Base-by-base conservation (phyloP, 192 early-diverging fungal genomes). In the Dispira parvispora region DNA sequence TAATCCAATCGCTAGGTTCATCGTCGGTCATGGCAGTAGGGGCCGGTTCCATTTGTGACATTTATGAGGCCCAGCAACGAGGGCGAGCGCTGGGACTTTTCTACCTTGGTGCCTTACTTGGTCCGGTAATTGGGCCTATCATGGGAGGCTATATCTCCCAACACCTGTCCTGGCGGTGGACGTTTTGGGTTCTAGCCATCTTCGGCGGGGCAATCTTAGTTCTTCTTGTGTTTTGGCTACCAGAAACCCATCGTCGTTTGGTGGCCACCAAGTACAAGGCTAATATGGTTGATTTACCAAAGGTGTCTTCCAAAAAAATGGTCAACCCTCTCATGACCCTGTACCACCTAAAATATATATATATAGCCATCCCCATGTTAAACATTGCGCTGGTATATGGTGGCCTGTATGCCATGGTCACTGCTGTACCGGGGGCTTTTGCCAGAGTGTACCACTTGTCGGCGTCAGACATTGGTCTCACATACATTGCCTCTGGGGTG, bases 1-100 rank as follows among this genome's bases (percentile, higher is more conserved):
- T 74, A 63, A 26, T 77, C 42, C 75, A 77, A 49, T 67, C 72
- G 0, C 69, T 65, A 61, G 72, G 75, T 8, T 62, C 65, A n/a
- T 74, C 72, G 45, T 70, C 75, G 18, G 67, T 77, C 0, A 64
- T 73, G 38, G 72, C 72, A n/a, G 65, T 73, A 27, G 74, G 74
- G 8, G 68, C 69, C 21, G 74, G 74, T 3, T 61, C 68, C 1
- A 53, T 76, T 43, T 62, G 68, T 28, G 71, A 76, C 56, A 67
- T 76, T 16, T 58, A 62, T 66, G 26, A 62, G 56, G 10, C 65
- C 62, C 38, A 67, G 27, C 62, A 69, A 11, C 71, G 75, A 14
- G 72, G 69, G 23, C 53, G 57, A 21, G 71, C 75, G 11, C 65
- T 73, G 57, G 71, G 65, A 42, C 50, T 65, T 5, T 64, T 65